Evolutionary conservation across 2,329 filamentous ascomycete genomes (phyloP).

Genomic region (Penicillium griseofulvum): DNA sequence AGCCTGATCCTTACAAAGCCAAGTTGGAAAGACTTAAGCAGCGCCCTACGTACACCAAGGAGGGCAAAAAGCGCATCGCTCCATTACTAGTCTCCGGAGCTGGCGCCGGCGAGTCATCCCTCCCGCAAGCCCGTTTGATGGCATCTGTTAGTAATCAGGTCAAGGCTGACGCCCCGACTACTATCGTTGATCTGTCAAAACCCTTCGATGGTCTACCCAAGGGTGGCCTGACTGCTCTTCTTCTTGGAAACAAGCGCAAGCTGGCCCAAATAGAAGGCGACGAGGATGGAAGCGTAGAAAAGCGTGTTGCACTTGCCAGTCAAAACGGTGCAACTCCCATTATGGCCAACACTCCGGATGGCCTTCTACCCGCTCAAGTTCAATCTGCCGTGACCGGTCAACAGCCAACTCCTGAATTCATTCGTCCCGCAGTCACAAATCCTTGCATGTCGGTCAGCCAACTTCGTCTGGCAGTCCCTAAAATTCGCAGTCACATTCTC

Average conservation of each 20-base stretch:
- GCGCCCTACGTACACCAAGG: conserved; percentile 89
- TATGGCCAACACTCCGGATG: conserved; percentile 72
- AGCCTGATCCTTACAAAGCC: conserved; percentile 55
- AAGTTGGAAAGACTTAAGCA: conserved; percentile 75
- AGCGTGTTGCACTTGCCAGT: conserved; percentile 58
- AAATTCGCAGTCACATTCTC: conserved; percentile 77
- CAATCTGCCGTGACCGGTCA: conserved; percentile 60
- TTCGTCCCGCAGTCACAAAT: conserved; percentile 83
- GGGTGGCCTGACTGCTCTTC: conserved; percentile 78
- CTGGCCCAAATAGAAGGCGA: conserved; percentile 70
- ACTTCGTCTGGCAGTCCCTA: conserved; percentile 81
- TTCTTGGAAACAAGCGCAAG: conserved; percentile 92
- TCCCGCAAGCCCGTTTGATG: conserved; percentile 85
- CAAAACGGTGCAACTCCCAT: conserved; percentile 70
- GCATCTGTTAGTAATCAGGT: conserved; percentile 66
- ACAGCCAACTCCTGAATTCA: conserved; percentile 72
- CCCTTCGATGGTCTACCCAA: conserved; percentile 90
- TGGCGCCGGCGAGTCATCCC: conserved; percentile 78
- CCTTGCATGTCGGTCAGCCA: conserved; percentile 79
- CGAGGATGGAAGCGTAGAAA: conserved; percentile 64
- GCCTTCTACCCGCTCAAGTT: conserved; percentile 71
- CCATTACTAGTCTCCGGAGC: conserved; percentile 89
- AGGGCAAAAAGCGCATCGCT: conserved; percentile 93
- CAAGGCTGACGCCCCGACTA: conserved; percentile 72
- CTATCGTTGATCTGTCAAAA: conserved; percentile 84